Conservation (phyloP, 73 alveolate genomes). For the Paramecium octaurelia region DNA sequence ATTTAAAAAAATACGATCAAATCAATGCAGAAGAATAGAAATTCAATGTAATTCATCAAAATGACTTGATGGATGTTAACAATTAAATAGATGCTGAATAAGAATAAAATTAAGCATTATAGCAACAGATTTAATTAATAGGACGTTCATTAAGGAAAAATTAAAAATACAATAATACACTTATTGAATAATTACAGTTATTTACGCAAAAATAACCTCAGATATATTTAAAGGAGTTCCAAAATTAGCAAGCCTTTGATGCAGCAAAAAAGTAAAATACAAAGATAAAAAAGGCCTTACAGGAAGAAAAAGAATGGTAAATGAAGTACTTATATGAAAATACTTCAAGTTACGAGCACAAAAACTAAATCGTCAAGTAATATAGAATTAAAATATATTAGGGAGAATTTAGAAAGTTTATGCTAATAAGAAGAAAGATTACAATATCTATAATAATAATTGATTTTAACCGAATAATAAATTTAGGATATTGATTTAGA, state of each 20-base stretch:
- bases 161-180: neutral
- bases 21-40: neutral
- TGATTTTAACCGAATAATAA: neutral
- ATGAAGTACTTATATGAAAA: neutral
- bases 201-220: neutral
- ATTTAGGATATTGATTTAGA: neutral
- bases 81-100: neutral
- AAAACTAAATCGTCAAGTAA: neutral
- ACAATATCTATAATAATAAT: neutral
- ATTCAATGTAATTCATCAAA: neutral
- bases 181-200: neutral
- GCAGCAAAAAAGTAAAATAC: neutral
- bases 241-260: neutral
- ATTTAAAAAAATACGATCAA: neutral
- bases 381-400: neutral
- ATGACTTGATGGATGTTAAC: neutral
- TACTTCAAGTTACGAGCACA: neutral
- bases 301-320: constrained; percentile 6
- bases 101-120: neutral
- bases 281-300: neutral
- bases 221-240: neutral
- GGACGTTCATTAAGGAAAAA: neutral
- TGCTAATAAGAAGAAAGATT: neutral
- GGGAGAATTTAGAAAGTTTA: neutral
- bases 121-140: neutral